Percentiles rank a stretch among this genome's conserved stretches.
These are phyloP conservation scores for Lipomyces lipofer DNA, from an alignment of 805 yeast species.

Conservation along the genomic window DNA sequence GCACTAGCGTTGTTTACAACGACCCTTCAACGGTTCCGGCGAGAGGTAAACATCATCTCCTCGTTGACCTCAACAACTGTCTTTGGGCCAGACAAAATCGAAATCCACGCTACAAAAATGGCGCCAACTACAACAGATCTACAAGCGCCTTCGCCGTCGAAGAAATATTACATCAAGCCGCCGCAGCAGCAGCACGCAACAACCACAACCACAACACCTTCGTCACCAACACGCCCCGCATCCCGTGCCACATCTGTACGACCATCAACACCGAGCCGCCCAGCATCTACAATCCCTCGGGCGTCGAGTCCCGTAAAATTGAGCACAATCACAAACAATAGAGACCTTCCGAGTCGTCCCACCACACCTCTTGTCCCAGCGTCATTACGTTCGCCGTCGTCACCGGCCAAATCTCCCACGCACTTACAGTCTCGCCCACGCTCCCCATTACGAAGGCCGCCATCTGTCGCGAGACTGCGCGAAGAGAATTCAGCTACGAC, in stretches of 20 bases:
- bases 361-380: background rate
- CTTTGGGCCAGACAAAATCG: too few species aligned
- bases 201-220: background rate
- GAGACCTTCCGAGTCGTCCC: background rate
- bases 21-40: too few species aligned
- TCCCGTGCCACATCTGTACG: background rate
- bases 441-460: conserved; percentile 25
- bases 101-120: too few species aligned
- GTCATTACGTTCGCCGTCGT: background rate
- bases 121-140: too few species aligned
- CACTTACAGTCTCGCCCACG: conserved; percentile 25
- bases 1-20: too few species aligned
- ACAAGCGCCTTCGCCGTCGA: background rate
- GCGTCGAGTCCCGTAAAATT: background rate
- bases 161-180: conserved; percentile 20
- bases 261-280: background rate
- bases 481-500: background rate
- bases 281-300: background rate
- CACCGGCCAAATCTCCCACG: background rate
- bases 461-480: conserved; percentile 1
- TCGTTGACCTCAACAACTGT: too few species aligned
- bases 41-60: too few species aligned
- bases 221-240: background rate
- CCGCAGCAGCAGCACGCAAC: conserved; percentile 1
- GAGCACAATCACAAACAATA: too few species aligned